A percentile compares a stretch with the other conserved stretches of the same genome.
These are phyloP conservation scores for Neoboletus magnificus DNA, from an alignment of 768 basidiomycete species.

Conservation along the genomic window DNA sequence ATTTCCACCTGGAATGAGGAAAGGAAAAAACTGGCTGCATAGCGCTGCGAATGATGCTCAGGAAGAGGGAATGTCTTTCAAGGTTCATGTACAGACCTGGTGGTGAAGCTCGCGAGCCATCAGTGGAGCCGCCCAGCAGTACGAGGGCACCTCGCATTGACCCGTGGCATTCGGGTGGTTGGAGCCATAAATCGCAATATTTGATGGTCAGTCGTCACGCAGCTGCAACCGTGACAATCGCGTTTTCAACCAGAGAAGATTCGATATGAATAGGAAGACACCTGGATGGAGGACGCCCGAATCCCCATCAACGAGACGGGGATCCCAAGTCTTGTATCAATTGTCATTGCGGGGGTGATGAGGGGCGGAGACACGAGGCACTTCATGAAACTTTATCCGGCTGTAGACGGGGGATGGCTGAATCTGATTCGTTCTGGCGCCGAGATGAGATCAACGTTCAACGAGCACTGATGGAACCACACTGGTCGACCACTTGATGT, in stretches of 20 bases:
- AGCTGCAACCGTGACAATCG: slow-evolving; percentile 14
- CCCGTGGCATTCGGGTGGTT: slow-evolving; percentile 7
- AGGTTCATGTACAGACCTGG: slow-evolving; percentile 10
- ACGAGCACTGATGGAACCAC: neutral
- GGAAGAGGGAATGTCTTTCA: slow-evolving; percentile 6
- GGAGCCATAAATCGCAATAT: neutral
- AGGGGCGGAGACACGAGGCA: slow-evolving; percentile 17
- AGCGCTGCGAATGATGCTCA: slow-evolving; percentile 5
- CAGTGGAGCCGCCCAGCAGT: neutral
- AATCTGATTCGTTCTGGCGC: slow-evolving; percentile 22
- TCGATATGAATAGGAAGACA: slow-evolving; percentile 19
- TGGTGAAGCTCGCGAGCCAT: neutral
- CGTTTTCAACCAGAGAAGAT: slow-evolving; percentile 15
- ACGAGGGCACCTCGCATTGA: neutral
- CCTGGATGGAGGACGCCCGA: slow-evolving; percentile 2
- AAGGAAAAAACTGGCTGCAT: slow-evolving; percentile 3
- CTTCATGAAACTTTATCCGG: slow-evolving; percentile 24
- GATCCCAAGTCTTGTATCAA: slow-evolving; percentile 13
- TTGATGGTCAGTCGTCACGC: slow-evolving; percentile 10
- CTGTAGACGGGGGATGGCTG: slow-evolving; percentile 2
- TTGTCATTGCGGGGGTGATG: slow-evolving; percentile 22
- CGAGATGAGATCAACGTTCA: slow-evolving; percentile 20
- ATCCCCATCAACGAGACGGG: slow-evolving; percentile 10
- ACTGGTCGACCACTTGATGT: slow-evolving; percentile 2
- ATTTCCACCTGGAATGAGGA: slow-evolving; percentile 14